Percentiles rank a stretch among this genome's conserved stretches.
These are phyloP conservation scores for Candida sphagnicola DNA, from an alignment of 805 yeast genomes.

Conservation along the genomic window DNA sequence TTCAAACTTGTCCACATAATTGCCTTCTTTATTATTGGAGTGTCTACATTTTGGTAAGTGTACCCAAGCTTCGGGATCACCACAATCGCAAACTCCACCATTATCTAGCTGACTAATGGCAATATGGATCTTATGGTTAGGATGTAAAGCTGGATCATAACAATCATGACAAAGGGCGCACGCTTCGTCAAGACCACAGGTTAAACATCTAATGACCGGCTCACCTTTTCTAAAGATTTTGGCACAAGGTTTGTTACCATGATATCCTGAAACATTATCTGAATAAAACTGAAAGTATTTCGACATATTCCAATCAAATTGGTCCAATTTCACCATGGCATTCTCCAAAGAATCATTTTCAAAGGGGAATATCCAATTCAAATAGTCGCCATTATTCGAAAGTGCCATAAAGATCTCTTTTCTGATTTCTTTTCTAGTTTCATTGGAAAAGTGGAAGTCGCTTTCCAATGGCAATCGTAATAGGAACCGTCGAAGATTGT, in stretches of 20 bases:
- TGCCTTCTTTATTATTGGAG: slow-evolving; percentile 12
- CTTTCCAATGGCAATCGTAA: slow-evolving; percentile 27
- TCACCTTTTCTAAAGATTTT: slow-evolving; percentile 72
- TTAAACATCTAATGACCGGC: slow-evolving; percentile 71
- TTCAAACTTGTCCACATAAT: slow-evolving; percentile 2
- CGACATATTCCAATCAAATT: slow-evolving; percentile 30
- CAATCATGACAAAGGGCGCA: slow-evolving; percentile 81
- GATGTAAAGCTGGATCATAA: slow-evolving; percentile 64
- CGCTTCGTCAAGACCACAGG: slow-evolving; percentile 77
- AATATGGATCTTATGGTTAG: slow-evolving; percentile 66
- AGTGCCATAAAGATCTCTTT: slow-evolving; percentile 27
- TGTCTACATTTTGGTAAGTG: slow-evolving; percentile 46
- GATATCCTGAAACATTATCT: slow-evolving; percentile 23
- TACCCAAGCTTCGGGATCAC: slow-evolving; percentile 83
- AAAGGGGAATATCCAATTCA: slow-evolving; percentile 34
- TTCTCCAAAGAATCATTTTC: slow-evolving; percentile 2
- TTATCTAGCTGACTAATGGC: slow-evolving; percentile 62
- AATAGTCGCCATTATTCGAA: slow-evolving; percentile 27
- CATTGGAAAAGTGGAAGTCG: slow-evolving; percentile 22
- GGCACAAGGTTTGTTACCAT: slow-evolving; percentile 70
- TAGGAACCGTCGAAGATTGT: slow-evolving; percentile 18
- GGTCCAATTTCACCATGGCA: slow-evolving; percentile 14
- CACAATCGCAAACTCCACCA: slow-evolving; percentile 87
- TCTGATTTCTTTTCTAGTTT: slow-evolving; percentile 23
- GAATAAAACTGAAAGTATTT: slow-evolving; percentile 20